These are phyloP conservation scores for Cucurbita pepo DNA, from an alignment of 306 rosid genomes.

Conservation along the genomic window DNA sequence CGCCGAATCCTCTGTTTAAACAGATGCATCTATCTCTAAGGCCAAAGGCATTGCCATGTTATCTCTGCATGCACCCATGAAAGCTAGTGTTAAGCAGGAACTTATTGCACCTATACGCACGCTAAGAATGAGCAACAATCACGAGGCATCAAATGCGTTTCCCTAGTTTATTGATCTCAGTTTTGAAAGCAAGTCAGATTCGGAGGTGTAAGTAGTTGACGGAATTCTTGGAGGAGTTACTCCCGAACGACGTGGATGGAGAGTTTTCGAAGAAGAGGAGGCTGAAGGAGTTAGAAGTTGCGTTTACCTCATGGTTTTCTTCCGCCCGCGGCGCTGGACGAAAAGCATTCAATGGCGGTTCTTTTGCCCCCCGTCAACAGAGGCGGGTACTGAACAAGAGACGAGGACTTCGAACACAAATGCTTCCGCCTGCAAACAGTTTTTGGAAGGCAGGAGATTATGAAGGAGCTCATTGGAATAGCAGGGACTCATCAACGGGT, in stretches of 20 bases:
- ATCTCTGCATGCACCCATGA: conserved; percentile 21
- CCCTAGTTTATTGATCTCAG: conserved; percentile 39
- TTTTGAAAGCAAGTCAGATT: conserved; percentile 26
- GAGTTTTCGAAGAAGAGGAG: conserved; percentile 23
- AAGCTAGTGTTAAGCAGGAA: conserved; percentile 34
- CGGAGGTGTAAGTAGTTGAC: neutral
- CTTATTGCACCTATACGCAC: neutral
- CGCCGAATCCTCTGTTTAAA: neutral
- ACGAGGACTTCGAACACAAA: neutral
- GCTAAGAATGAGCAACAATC: neutral
- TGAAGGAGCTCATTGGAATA: conserved; percentile 28
- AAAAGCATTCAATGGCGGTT: neutral
- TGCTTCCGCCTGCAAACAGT: conserved; percentile 33
- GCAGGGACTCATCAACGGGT: conserved; percentile 23
- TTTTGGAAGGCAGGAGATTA: conserved; percentile 98
- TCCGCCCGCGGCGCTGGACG: conserved; percentile 12
- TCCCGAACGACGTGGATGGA: conserved; percentile 1
- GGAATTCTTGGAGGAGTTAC: conserved; percentile 2
- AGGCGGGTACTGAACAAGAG: neutral
- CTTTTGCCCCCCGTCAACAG: conserved; percentile 11
- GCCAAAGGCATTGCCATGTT: neutral
- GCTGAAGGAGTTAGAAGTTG: conserved; percentile 17
- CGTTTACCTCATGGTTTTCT: conserved; percentile 45
- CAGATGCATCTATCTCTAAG: neutral
- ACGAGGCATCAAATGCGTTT: neutral